phyloP scores from a whole-genome alignment of 192 early-diverging fungal genomes.

The Backusella parvicylindrica region DNA sequence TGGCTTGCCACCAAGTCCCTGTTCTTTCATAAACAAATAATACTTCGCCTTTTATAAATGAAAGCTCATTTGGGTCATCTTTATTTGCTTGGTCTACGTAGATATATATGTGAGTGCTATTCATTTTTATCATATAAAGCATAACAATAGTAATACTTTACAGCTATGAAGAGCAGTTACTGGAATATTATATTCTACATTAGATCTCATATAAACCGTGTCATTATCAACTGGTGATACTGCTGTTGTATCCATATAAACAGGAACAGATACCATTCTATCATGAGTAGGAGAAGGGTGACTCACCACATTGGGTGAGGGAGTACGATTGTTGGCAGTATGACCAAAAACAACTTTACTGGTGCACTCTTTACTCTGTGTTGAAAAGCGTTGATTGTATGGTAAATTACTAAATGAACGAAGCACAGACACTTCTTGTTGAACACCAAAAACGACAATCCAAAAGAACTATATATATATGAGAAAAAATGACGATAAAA shows the following conservation, averaged over 20 bases:
- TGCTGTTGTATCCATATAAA: background rate
- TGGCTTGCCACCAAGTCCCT: background rate
- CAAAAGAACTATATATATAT: background rate
- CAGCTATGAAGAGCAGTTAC: background rate
- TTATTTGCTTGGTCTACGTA: background rate
- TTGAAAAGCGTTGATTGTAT: background rate
- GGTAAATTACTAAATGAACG: background rate
- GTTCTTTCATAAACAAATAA: background rate
- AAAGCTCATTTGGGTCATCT: background rate
- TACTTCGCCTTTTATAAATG: background rate
- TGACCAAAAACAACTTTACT: background rate
- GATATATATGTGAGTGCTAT: background rate
- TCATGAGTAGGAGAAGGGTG: background rate
- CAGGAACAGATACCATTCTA: background rate
- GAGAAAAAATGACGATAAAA: background rate
- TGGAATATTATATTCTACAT: background rate
- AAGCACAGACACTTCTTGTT: background rate
- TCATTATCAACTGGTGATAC: background rate
- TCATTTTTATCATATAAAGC: no score
- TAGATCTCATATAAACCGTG: background rate
- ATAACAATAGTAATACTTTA: background rate
- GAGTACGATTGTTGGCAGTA: background rate
- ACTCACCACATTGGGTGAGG: background rate
- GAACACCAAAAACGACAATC: background rate
- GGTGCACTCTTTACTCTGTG: background rate